Evolutionary conservation across 1,139 yeast genomes (phyloP).

Genomic region (Scheffersomyces insectosa): DNA sequence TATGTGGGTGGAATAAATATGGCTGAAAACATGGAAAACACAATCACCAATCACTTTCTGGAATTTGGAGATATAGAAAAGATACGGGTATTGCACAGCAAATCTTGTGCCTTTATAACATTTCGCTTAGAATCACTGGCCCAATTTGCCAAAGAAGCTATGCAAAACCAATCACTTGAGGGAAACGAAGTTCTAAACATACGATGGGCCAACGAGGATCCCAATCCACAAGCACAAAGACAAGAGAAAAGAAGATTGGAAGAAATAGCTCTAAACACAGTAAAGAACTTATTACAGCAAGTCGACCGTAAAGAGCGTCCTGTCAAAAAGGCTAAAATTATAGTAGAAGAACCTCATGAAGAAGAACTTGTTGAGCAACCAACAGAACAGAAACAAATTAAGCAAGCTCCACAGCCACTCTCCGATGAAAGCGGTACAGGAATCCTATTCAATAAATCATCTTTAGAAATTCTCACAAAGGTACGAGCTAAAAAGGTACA

Average conservation of each 20-base stretch:
- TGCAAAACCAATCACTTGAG: slow-evolving; percentile 74
- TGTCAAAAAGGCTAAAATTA: slow-evolving; percentile 4
- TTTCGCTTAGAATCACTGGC: slow-evolving; percentile 70
- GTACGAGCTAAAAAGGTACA: background rate
- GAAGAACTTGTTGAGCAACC: background rate
- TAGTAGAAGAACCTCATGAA: slow-evolving; percentile 8
- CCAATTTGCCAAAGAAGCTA: slow-evolving; percentile 92
- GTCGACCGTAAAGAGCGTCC: slow-evolving; percentile 4
- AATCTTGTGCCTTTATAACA: slow-evolving; percentile 80
- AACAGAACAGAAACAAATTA: background rate
- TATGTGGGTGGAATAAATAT: slow-evolving; percentile 70
- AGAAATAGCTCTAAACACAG: slow-evolving; percentile 35
- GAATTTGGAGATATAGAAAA: slow-evolving; percentile 81
- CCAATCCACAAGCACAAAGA: slow-evolving; percentile 67
- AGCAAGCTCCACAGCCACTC: background rate
- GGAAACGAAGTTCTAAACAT: slow-evolving; percentile 67
- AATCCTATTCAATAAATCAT: slow-evolving; percentile 4
- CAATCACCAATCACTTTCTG: slow-evolving; percentile 52
- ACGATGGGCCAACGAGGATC: slow-evolving; percentile 91
- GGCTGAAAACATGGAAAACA: slow-evolving; percentile 27
- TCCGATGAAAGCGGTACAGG: background rate
- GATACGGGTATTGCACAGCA: slow-evolving; percentile 58
- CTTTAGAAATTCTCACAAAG: slow-evolving; percentile 7
- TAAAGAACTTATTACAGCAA: slow-evolving; percentile 25
- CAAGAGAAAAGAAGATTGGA: slow-evolving; percentile 46